Base-by-base conservation (phyloP, 305 asterid species). In the Plantago coronopus region DNA sequence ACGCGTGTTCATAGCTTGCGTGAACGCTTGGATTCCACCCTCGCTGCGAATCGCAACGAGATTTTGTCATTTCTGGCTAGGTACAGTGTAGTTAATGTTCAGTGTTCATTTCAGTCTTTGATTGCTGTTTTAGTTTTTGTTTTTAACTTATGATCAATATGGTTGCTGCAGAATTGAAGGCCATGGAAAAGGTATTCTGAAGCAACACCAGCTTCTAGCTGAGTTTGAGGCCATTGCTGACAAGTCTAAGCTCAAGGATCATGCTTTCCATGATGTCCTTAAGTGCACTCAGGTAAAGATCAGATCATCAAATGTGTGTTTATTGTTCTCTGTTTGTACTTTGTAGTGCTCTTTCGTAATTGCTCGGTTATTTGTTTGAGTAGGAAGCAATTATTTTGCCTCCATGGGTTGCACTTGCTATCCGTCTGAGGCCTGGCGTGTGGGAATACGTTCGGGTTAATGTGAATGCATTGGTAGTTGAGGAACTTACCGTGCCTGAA, bases 321-420 rank as follows among this genome's bases (percentile, higher is more conserved):
- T 12, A 27, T 17, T 18, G n/a, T n/a, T 17, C 18, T 11, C 7
- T 55, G 8, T 7, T 19, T 14, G 47, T 40, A 8, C 6, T 7
- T 19, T 14, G 47, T 40, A 8, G 9, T 40, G 34, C 4, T 19
- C 3, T 61, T 7, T 29, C 9, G 11, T 48, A 29, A 29, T 49
- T 18, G 31, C 22, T 43, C 1, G 14, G 13, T 12, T 64, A 3
- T 16, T n/a, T 21, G 5, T 45, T 61, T 18, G 7, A 40, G 2
- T 45, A 90, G 98, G 98, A 93, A 78, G 97, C 99, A 3, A 82
- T 93, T 42, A 96, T 93, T 64, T 58, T 81, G 65, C 79, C 97
- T 14, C 99, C 99, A 8, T 89, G 99, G 97, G 95, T 93, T 63
- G 99, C 95, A 8, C 93, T 93, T 21, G 96, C 99, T 1, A 85